Evolutionary conservation across 805 yeast species (phyloP).

Genomic region (Clavispora phyllophila): DNA sequence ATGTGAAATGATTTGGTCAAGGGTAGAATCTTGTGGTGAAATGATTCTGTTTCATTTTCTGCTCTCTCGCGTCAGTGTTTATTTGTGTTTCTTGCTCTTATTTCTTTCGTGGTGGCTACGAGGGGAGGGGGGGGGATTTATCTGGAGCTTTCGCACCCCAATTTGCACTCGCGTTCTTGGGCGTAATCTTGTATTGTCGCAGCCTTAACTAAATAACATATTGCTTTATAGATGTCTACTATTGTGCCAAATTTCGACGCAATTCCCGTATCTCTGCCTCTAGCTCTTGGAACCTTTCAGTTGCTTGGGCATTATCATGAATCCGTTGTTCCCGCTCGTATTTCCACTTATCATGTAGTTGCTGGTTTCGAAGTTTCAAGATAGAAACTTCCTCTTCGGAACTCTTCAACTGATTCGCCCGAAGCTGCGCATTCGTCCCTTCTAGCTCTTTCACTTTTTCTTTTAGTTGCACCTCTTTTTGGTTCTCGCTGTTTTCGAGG

Average conservation of each 20-base stretch:
- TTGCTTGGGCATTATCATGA: slow-evolving; percentile 54
- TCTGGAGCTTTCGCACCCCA: neutral
- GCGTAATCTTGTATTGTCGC: too few relatives aligned
- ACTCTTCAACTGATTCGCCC: slow-evolving; percentile 7
- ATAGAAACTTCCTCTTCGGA: slow-evolving; percentile 17
- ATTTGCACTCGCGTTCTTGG: neutral
- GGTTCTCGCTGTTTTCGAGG: slow-evolving; percentile 28
- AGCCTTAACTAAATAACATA: too few relatives aligned
- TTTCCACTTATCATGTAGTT: slow-evolving; percentile 60
- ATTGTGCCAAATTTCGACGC: slow-evolving; percentile 22
- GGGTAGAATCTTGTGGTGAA: too few relatives aligned
- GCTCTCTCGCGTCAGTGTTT: too few relatives aligned
- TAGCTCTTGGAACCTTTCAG: slow-evolving; percentile 44
- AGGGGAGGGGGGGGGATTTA: too few relatives aligned
- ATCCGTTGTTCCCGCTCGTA: slow-evolving; percentile 66
- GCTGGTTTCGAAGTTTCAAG: slow-evolving; percentile 46
- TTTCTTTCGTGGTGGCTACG: too few relatives aligned
- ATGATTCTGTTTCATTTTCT: too few relatives aligned
- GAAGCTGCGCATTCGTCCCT: neutral
- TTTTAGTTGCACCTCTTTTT: slow-evolving; percentile 7
- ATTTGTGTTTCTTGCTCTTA: too few relatives aligned
- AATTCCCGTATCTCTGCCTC: slow-evolving; percentile 47
- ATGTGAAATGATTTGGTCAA: too few relatives aligned
- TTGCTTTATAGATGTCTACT: neutral
- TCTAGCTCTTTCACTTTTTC: slow-evolving; percentile 21